These are phyloP conservation scores for Crithidia expoeki DNA, from an alignment of 208 protist genomes.

Conservation along the genomic window DNA sequence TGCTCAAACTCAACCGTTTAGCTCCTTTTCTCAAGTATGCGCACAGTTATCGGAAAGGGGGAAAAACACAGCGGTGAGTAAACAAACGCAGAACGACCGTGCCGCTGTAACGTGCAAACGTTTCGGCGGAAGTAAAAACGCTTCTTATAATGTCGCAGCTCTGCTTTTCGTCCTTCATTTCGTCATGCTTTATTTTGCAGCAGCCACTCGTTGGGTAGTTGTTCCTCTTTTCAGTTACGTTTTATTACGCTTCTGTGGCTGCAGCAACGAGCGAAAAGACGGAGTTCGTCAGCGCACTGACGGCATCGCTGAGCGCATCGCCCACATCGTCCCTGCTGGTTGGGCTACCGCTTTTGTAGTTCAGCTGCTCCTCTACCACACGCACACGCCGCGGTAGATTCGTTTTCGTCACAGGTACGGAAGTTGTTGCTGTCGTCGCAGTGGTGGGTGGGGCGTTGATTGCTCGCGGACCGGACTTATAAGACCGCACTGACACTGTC, in stretches of 20 bases:
- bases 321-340: neutral
- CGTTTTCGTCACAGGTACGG: neutral
- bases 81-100: too few species aligned
- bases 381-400: conserved; percentile 12
- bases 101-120: too few species aligned
- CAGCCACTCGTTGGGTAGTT: too few species aligned
- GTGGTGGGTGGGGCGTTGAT: neutral
- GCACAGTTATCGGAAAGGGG: too few species aligned
- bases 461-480: neutral
- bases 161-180: neutral
- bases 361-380: conserved; percentile 20
- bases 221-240: neutral
- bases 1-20: too few species aligned
- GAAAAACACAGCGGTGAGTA: too few species aligned
- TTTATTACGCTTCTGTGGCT: neutral
- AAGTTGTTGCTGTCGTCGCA: neutral
- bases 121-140: too few species aligned
- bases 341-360: neutral
- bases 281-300: conserved; percentile 1
- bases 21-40: too few species aligned
- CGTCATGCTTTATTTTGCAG: neutral
- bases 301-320: neutral
- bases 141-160: too few species aligned
- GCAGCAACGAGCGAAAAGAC: neutral
- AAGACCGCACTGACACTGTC: conserved; percentile 5